These are phyloP conservation scores for Neltuma alba DNA, from an alignment of 306 rosid species.

Conservation along the genomic window DNA sequence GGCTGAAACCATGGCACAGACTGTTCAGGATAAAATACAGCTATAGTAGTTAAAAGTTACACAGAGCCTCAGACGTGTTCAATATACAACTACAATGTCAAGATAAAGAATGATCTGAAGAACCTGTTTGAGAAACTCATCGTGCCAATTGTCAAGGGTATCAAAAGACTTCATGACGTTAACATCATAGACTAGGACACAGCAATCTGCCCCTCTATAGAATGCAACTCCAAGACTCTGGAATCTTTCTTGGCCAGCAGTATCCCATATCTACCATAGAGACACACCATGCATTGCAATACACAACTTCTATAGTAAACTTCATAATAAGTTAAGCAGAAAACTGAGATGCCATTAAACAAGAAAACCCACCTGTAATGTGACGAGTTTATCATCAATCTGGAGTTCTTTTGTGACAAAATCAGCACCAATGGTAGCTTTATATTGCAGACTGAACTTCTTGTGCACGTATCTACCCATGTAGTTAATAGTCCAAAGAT, in stretches of 20 bases:
- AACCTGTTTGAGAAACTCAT: conserved; percentile 97
- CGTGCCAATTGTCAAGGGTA: conserved; percentile 93
- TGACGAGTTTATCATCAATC: conserved; percentile 86
- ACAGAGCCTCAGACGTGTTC: neutral
- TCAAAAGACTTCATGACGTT: conserved; percentile 92
- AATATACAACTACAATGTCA: neutral
- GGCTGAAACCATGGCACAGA: neutral
- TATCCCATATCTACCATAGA: conserved; percentile 83
- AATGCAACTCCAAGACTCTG: conserved; percentile 97
- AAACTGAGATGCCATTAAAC: conserved; percentile 37
- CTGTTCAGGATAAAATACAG: neutral
- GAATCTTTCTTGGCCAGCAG: conserved; percentile 96
- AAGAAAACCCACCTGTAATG: conserved; percentile 77
- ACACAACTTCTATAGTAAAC: neutral
- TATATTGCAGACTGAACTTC: conserved; percentile 94
- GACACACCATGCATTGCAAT: neutral
- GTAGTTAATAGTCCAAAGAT: conserved; percentile 45
- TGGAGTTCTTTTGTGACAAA: conserved; percentile 94
- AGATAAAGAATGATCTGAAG: conserved; percentile 11
- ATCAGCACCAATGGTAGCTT: conserved; percentile 96
- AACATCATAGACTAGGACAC: conserved; percentile 88
- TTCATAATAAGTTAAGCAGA: neutral
- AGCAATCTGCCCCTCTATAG: conserved; percentile 94
- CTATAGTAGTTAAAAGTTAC: neutral
- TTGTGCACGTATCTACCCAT: conserved; percentile 79